Evolutionary conservation across 2,329 filamentous ascomycete genomes (phyloP), one percentile per base, ranked within the genome.

Genomic region (Beauveria pseudobassiana): DNA sequence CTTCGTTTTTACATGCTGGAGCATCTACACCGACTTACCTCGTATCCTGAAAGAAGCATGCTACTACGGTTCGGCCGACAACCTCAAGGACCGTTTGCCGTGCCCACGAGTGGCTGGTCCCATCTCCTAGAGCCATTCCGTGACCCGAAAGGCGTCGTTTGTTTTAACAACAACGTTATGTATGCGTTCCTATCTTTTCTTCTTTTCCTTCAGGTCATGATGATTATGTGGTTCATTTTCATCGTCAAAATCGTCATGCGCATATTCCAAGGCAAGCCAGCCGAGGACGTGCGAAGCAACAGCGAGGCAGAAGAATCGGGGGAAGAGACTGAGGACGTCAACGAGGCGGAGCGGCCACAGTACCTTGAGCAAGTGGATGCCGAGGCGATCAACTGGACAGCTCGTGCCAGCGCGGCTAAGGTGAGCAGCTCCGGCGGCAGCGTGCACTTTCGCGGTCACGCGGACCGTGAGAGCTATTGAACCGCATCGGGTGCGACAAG

Each of bases 251-350:
- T 99, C 2, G 91, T 92, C 22, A 81, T 89, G 64, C 87, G 87
- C 63, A 91, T 98, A 7, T 71, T 98, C 42, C 83, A 82, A 56
- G 93, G 93, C 34, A 83, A 81, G 40, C 80, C 85, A 34, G 92
- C 93, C 3, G 92, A 97, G 65, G 93, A 99, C 70, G 83, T 86
- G 20, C 86, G 95, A 59, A 96, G 91, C 65, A 93, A 97, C 68
- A 91, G 91, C 65, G 92, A 96, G 74, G 88, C 78, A 9, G 90
- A 87, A 20, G 87, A 83, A 65, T 83, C 85, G 48, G 81, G 82
- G 18, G 80, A 51, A 16, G 28, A 24, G 20, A 28, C n/a, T 4
- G 20, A 42, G 56, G 74, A 80, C 57, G 82, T 82, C 61, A 80
- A 84, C 67, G 79, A 82, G 69, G 79, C 78, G 2, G 78, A 22